phyloP scores from a whole-genome alignment of 2,329 filamentous ascomycete species.

The Lasiodiplodia sp. region DNA sequence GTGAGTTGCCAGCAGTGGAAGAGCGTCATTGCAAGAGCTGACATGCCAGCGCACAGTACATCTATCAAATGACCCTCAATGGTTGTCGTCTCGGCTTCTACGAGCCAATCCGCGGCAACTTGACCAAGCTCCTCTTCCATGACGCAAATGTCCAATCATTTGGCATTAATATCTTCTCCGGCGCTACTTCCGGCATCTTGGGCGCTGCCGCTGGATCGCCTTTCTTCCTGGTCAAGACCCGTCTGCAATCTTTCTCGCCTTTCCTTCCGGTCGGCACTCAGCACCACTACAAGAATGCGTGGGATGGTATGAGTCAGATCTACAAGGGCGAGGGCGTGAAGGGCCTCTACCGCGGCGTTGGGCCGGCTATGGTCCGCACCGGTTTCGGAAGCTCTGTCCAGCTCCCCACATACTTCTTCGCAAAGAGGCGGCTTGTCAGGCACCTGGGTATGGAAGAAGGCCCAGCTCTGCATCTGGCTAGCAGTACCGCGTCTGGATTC shows the following conservation, averaged over 20 bases:
- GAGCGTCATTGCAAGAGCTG: conserved; percentile 30
- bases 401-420: conserved; percentile 97
- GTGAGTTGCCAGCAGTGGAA: conserved; percentile 48
- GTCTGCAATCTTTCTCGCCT: conserved; percentile 91
- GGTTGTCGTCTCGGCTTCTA: conserved; percentile 97
- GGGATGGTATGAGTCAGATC: conserved; percentile 83
- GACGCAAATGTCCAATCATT: conserved; percentile 81
- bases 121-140: conserved; percentile 74
- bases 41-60: conserved; percentile 63
- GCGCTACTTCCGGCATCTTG: conserved; percentile 86
- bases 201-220: conserved; percentile 93
- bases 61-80: conserved; percentile 96
- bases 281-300: conserved; percentile 85
- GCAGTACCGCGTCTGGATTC: conserved; percentile 89
- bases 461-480: conserved; percentile 84
- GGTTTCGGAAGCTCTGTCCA: conserved; percentile 96
- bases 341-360: conserved; percentile 89
- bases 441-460: conserved; percentile 92
- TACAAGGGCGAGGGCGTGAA: conserved; percentile 76
- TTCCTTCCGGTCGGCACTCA: conserved; percentile 97
- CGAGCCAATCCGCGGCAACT: conserved; percentile 81
- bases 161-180: conserved; percentile 91
- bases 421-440: conserved; percentile 82
- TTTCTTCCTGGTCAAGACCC: conserved; percentile 97
- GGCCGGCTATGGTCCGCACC: conserved; percentile 93